A percentile compares a stretch with the other conserved stretches of the same genome.
These are phyloP conservation scores for Schizosaccharomyces osmophilus DNA, from an alignment of 805 yeast genomes.

Conservation along the genomic window DNA sequence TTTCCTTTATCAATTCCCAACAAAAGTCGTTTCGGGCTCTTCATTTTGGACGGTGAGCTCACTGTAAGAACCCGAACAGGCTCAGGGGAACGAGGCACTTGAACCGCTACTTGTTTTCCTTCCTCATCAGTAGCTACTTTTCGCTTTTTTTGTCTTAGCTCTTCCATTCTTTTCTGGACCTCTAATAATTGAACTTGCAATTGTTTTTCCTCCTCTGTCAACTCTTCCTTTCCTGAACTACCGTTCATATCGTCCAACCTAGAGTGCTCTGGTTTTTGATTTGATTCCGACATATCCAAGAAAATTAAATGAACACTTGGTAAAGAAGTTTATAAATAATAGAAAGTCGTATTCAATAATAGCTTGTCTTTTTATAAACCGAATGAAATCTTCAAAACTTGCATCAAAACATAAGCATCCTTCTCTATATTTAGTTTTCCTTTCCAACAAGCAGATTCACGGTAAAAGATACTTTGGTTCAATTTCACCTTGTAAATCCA, in stretches of 20 bases:
- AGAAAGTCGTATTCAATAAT: too few species aligned
- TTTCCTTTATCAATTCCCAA: constrained; percentile 10
- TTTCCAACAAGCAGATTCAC: too few species aligned
- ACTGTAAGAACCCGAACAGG: neutral
- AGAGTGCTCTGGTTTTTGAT: too few species aligned
- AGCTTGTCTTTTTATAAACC: too few species aligned
- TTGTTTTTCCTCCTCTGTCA: neutral
- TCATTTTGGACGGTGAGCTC: neutral
- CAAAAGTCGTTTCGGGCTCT: constrained; percentile 7
- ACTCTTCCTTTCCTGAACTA: neutral
- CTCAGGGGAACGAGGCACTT: neutral
- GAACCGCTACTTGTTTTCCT: neutral
- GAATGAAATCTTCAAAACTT: too few species aligned
- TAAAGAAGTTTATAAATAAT: too few species aligned
- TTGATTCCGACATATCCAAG: too few species aligned
- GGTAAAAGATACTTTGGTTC: too few species aligned
- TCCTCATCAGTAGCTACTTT: neutral
- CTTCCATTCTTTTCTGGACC: neutral
- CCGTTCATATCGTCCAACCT: neutral
- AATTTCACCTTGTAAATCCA: too few species aligned
- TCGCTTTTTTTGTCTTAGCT: neutral
- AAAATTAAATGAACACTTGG: too few species aligned
- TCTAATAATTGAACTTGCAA: neutral
- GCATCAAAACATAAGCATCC: too few species aligned
- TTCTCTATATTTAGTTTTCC: too few species aligned